Percentiles rank a stretch among this genome's conserved stretches.
Evolutionary conservation across 2,329 filamentous ascomycete species (phyloP).

Genomic region (Septoria petroselini): DNA sequence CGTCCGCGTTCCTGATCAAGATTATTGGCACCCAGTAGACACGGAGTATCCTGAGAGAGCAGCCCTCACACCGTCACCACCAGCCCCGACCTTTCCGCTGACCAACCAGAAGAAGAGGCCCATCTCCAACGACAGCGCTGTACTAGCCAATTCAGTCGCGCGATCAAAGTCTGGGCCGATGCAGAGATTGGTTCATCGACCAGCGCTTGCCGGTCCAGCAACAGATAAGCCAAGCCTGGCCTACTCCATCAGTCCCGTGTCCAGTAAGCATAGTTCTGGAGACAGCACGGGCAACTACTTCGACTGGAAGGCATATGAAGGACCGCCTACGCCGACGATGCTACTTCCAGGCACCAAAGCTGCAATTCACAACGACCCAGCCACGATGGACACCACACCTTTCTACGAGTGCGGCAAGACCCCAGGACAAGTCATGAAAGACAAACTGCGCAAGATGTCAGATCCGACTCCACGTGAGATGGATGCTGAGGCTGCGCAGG

Average conservation of each 20-base stretch:
- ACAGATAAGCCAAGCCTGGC: neutral
- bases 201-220: neutral
- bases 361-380: neutral
- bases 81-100: neutral
- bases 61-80: neutral
- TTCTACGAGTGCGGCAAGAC: neutral
- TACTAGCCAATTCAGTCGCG: slow-evolving; percentile 8
- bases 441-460: neutral
- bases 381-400: neutral
- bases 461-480: slow-evolving; percentile 1
- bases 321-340: neutral
- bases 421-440: neutral
- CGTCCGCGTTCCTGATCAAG: neutral
- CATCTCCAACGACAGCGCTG: slow-evolving; percentile 11
- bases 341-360: slow-evolving; percentile 5
- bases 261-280: neutral
- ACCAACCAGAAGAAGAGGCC: slow-evolving; percentile 1
- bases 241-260: neutral
- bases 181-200: neutral
- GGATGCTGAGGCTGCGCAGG: neutral
- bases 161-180: neutral
- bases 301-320: neutral
- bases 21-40: too few species aligned
- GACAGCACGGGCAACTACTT: slow-evolving; percentile 8
- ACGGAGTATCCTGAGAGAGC: neutral